Percentiles rank a stretch among this genome's conserved stretches.
phyloP scores from a whole-genome alignment of 345 rosid species.

The Cardiospermum halicacabum region DNA sequence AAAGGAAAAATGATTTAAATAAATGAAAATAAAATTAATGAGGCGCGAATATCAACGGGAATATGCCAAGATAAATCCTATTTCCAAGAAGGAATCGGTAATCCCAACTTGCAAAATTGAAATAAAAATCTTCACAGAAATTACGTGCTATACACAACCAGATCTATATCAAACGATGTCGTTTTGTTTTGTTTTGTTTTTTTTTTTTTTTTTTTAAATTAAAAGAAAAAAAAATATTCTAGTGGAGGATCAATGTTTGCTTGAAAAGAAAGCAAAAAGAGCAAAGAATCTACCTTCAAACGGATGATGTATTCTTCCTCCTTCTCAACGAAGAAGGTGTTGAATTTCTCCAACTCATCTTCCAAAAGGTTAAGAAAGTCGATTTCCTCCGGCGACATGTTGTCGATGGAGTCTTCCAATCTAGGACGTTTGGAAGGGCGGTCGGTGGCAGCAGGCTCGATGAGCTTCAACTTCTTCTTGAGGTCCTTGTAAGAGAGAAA shows the following conservation, averaged over 20 bases:
- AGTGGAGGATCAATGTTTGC: not conserved
- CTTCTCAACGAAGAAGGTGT: constrained; percentile 79
- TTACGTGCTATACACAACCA: not conserved
- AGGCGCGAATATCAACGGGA: not conserved
- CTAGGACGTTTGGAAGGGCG: constrained; percentile 57
- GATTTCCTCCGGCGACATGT: constrained; percentile 61
- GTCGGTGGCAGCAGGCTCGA: constrained; percentile 42
- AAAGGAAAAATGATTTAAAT: not conserved
- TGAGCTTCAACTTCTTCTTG: constrained; percentile 74
- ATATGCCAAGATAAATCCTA: constrained; percentile 9
- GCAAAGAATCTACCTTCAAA: constrained; percentile 63
- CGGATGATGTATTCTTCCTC: constrained; percentile 96
- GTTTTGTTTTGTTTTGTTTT: not conserved
- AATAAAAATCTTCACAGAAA: not conserved
- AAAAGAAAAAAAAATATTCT: not conserved
- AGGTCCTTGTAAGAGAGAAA: constrained; percentile 94
- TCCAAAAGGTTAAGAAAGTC: constrained; percentile 69
- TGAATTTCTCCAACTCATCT: constrained; percentile 88
- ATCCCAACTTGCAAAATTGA: not conserved
- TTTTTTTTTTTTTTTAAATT: not conserved
- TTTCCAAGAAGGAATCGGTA: not conserved
- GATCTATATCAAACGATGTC: not conserved
- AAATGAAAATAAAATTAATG: not conserved
- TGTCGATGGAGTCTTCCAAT: constrained; percentile 23
- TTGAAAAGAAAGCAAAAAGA: not conserved